phyloP scores from a whole-genome alignment of 257 asterid genomes.

The Nicotiana knightiana region DNA sequence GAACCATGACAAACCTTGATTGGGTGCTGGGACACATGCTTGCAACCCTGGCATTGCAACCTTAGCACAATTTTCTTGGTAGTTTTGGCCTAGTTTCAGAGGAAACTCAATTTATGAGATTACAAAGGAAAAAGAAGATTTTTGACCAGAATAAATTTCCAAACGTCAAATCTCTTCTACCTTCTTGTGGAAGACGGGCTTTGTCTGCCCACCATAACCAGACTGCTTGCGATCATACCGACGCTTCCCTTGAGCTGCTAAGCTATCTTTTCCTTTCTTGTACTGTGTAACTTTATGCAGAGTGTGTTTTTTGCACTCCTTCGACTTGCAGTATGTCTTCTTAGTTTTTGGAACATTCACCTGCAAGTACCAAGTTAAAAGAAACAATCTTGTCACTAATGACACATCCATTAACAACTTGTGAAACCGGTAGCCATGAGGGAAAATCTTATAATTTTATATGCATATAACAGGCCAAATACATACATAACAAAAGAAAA shows the following conservation, averaged over 20 bases:
- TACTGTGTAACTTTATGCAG: slow-evolving; percentile 1
- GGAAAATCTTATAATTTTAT: neutral
- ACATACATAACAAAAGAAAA: neutral
- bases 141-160: neutral
- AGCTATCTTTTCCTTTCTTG: slow-evolving; percentile 8
- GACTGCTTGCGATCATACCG: slow-evolving; percentile 11
- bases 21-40: slow-evolving; percentile 9
- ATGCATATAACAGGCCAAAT: neutral
- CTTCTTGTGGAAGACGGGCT: slow-evolving; percentile 8
- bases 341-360: slow-evolving; percentile 7
- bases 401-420: neutral
- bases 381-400: neutral
- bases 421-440: neutral
- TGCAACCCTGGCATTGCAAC: slow-evolving; percentile 9
- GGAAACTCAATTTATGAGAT: neutral
- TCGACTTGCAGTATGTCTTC: slow-evolving; percentile 6
- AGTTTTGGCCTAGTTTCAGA: neutral
- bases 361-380: slow-evolving; percentile 27
- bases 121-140: too few species aligned
- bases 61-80: slow-evolving; percentile 12
- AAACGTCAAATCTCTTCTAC: neutral
- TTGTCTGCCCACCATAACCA: slow-evolving; percentile 9
- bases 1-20: neutral
- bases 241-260: slow-evolving; percentile 9
- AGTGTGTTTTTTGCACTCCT: slow-evolving; percentile 7